Percentiles rank a stretch among this genome's conserved stretches.
Conservation (phyloP, 2,329 filamentous ascomycete genomes). For the Amphichorda felina region DNA sequence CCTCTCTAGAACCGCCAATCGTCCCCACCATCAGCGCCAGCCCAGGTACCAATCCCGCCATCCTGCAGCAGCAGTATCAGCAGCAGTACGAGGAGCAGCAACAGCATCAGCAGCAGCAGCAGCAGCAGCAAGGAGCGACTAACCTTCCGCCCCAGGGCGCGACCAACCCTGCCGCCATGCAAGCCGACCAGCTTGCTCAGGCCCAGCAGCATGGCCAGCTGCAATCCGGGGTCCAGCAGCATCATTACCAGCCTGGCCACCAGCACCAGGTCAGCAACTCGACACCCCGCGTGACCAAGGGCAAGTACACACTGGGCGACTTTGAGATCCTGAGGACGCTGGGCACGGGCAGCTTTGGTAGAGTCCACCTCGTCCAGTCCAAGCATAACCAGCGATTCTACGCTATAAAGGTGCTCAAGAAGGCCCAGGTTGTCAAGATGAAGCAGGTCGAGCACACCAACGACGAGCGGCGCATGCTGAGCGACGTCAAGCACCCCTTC, state of each 20-base stretch:
- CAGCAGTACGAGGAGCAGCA: constrained; percentile 7
- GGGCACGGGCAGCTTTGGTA: constrained; percentile 91
- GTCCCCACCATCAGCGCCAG: constrained; percentile 17
- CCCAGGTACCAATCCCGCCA: constrained; percentile 22
- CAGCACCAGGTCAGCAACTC: constrained; percentile 19
- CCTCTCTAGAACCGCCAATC: constrained; percentile 11
- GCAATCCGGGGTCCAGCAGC: constrained; percentile 8
- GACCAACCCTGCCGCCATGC: constrained; percentile 1
- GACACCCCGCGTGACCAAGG: constrained; percentile 67
- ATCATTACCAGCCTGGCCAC: constrained; percentile 11
- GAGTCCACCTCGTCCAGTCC: constrained; percentile 93
- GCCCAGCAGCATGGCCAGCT: constrained; percentile 9
- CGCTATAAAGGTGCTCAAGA: constrained; percentile 96
- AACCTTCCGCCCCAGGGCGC: neutral
- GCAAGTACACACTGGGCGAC: constrained; percentile 89
- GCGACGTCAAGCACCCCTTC: constrained; percentile 95
- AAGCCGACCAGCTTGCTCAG: constrained; percentile 1
- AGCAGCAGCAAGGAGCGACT: constrained; percentile 2
- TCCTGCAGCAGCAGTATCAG: constrained; percentile 25
- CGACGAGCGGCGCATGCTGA: constrained; percentile 90
- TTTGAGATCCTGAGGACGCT: constrained; percentile 85
- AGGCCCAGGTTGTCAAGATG: constrained; percentile 98
- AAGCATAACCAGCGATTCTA: constrained; percentile 98
- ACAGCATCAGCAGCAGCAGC: constrained; percentile 6
- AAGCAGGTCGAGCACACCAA: constrained; percentile 99